Evolutionary conservation across 2,329 filamentous ascomycete genomes (phyloP).

Genomic region (Juglanconis oblonga): DNA sequence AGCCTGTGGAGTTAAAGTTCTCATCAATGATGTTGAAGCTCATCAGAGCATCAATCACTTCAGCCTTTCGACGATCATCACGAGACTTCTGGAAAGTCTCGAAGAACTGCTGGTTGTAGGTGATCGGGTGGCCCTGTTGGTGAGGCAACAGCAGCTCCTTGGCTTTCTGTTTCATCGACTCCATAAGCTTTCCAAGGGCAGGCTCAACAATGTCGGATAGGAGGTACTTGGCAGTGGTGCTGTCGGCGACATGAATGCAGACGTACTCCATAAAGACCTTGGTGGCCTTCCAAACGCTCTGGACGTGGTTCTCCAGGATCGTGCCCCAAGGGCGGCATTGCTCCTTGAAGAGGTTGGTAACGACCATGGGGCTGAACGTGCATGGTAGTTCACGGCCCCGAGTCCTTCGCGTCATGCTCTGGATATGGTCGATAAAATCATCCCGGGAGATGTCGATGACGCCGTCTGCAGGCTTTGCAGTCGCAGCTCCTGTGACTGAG

Average conservation of each 20-base stretch:
- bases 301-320: background rate
- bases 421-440: slow-evolving; percentile 3
- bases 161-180: slow-evolving; percentile 31
- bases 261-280: background rate
- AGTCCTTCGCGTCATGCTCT: background rate
- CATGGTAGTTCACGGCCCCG: slow-evolving; percentile 13
- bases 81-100: slow-evolving; percentile 33
- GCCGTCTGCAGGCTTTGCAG: background rate
- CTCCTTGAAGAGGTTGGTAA: slow-evolving; percentile 7
- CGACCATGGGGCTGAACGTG: slow-evolving; percentile 5
- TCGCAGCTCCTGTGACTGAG: background rate
- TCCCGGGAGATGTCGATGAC: background rate
- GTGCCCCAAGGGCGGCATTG: slow-evolving; percentile 6
- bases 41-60: background rate
- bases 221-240: background rate
- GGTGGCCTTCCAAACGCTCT: background rate
- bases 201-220: slow-evolving; percentile 15
- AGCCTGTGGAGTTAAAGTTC: background rate
- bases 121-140: slow-evolving; percentile 42
- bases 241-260: slow-evolving; percentile 1
- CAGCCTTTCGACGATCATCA: slow-evolving; percentile 9
- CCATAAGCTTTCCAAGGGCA: slow-evolving; percentile 24
- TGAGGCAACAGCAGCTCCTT: slow-evolving; percentile 39
- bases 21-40: background rate
- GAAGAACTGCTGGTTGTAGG: slow-evolving; percentile 48